A percentile compares a stretch with the other conserved stretches of the same genome.
Conservation (phyloP, 202 grass and related monocot species). For the Cymbopogon flexuosus region DNA sequence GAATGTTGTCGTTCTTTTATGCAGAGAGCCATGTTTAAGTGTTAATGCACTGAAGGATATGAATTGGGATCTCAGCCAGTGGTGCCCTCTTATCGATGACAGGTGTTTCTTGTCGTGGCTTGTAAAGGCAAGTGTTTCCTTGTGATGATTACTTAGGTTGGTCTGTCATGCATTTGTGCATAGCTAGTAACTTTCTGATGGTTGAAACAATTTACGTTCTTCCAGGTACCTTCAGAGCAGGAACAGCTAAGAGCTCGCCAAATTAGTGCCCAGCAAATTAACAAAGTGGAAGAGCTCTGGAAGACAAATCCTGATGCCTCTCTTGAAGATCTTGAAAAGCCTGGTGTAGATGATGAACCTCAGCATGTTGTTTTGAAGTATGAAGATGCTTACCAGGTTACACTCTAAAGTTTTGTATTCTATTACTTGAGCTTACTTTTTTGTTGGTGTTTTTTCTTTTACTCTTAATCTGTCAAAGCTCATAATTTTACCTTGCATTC, state of each 20-base stretch:
- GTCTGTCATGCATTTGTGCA: neutral
- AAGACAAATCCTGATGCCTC: slow-evolving; percentile 95
- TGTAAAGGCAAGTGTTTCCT: slow-evolving; percentile 64
- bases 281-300: slow-evolving; percentile 98
- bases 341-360: slow-evolving; percentile 94
- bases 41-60: slow-evolving; percentile 98
- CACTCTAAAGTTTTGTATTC: neutral
- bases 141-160: slow-evolving; percentile 18
- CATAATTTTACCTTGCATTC: neutral
- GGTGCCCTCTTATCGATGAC: slow-evolving; percentile 97
- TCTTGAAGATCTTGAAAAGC: slow-evolving; percentile 98
- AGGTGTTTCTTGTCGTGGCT: slow-evolving; percentile 96
- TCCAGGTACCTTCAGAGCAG: slow-evolving; percentile 92
- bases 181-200: slow-evolving; percentile 11
- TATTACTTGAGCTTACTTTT: slow-evolving; percentile 23
- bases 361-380: slow-evolving; percentile 84
- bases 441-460: neutral
- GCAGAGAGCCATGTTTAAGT: slow-evolving; percentile 94
- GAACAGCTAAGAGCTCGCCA: slow-evolving; percentile 92
- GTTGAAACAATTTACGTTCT: slow-evolving; percentile 16
- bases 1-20: slow-evolving; percentile 93
- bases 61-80: slow-evolving; percentile 99
- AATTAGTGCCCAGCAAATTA: slow-evolving; percentile 98
- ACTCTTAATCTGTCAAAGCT: neutral
- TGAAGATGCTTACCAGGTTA: slow-evolving; percentile 99